Percentiles rank a stretch among this genome's conserved stretches.
phyloP scores from a whole-genome alignment of 1,284 basidiomycete species.

The Microbotryum lychnidis-dioicae region DNA sequence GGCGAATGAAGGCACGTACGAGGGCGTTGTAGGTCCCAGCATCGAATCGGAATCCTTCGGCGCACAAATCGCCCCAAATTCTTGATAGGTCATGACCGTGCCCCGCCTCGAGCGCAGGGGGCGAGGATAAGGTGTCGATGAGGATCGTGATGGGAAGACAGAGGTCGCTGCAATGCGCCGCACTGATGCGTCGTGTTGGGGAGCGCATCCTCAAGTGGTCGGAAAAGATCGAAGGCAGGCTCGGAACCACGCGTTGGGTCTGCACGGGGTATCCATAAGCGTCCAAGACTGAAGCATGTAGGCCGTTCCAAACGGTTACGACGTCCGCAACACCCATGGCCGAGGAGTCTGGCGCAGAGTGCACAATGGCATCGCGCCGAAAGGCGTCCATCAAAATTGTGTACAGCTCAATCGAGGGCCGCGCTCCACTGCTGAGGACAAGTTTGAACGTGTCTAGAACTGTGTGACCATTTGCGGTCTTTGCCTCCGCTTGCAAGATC shows the following conservation, averaged over 20 bases:
- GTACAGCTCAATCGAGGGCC: conserved; percentile 55
- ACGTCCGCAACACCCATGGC: conserved; percentile 19
- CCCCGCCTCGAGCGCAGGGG: conserved; percentile 50
- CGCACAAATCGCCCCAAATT: conserved; percentile 60
- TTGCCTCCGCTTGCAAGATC: conserved; percentile 54
- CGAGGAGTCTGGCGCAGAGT: too few species aligned
- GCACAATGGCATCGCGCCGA: conserved; percentile 7
- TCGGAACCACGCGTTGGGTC: neutral
- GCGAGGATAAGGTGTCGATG: conserved; percentile 54
- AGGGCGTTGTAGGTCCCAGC: conserved; percentile 90
- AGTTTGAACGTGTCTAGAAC: conserved; percentile 55
- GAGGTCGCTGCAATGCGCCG: conserved; percentile 50
- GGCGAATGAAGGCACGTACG: conserved; percentile 59
- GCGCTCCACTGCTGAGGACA: conserved; percentile 45
- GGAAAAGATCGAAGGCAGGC: too few species aligned
- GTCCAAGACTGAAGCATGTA: conserved; percentile 25
- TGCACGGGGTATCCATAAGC: neutral
- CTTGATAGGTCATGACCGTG: conserved; percentile 56
- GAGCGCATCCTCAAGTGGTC: neutral
- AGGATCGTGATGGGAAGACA: conserved; percentile 76
- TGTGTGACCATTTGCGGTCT: conserved; percentile 47
- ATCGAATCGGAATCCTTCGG: conserved; percentile 72
- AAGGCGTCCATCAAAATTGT: conserved; percentile 68
- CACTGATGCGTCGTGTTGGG: conserved; percentile 10
- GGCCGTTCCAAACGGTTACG: conserved; percentile 18